Conservation (phyloP, 345 rosid genomes). For the Aethionema arabicum region DNA sequence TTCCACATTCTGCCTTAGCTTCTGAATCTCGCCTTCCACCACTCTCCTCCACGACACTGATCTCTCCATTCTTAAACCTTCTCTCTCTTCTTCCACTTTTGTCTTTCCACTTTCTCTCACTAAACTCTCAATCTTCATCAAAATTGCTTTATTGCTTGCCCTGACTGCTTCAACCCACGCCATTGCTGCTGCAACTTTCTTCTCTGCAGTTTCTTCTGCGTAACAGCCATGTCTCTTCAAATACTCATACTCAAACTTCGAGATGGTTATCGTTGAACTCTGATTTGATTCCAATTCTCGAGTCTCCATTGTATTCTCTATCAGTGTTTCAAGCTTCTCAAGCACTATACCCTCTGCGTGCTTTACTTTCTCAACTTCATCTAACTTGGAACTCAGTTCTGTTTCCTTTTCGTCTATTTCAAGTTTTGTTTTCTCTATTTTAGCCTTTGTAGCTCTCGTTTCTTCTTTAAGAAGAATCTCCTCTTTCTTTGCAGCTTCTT, state of each 20-base stretch:
- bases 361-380: constrained; percentile 56
- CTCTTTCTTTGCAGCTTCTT: constrained; percentile 53
- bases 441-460: constrained; percentile 45
- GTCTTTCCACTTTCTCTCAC: constrained; percentile 41
- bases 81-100: constrained; percentile 49
- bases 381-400: constrained; percentile 46
- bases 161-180: constrained; percentile 85
- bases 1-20: constrained; percentile 33
- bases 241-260: constrained; percentile 74
- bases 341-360: constrained; percentile 56
- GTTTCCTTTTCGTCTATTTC: constrained; percentile 56
- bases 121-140: constrained; percentile 54
- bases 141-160: constrained; percentile 56
- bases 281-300: constrained; percentile 49
- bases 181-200: constrained; percentile 76
- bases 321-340: constrained; percentile 49
- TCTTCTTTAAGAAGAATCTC: constrained; percentile 48
- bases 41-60: constrained; percentile 47
- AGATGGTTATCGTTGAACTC: constrained; percentile 52
- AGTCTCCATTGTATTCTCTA: constrained; percentile 41
- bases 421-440: constrained; percentile 46
- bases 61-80: constrained; percentile 34
- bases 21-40: constrained; percentile 45
- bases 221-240: constrained; percentile 53
- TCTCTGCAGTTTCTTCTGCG: constrained; percentile 78